Percentiles rank a stretch among this genome's conserved stretches.
Evolutionary conservation across 2,329 filamentous ascomycete species (phyloP).

Genomic region (Tolypocladium tropicale): DNA sequence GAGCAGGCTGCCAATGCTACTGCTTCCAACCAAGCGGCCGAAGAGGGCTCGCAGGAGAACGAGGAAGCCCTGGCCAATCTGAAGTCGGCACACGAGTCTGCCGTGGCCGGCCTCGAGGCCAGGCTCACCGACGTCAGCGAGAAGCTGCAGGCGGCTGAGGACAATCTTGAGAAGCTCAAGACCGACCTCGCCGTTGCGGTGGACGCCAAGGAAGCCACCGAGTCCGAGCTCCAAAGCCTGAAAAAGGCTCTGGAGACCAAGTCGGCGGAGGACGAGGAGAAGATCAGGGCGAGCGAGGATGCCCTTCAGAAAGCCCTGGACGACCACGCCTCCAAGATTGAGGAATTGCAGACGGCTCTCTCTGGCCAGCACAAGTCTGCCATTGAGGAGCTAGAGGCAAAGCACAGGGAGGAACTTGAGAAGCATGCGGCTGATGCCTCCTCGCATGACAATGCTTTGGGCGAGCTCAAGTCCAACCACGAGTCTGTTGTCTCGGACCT

Average conservation of each 20-base stretch:
- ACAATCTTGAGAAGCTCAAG: slow-evolving; percentile 39
- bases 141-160: slow-evolving; percentile 40
- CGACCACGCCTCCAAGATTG: slow-evolving; percentile 39
- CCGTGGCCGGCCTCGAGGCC: slow-evolving; percentile 34
- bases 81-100: slow-evolving; percentile 38
- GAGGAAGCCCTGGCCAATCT: slow-evolving; percentile 33
- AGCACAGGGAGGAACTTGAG: slow-evolving; percentile 40
- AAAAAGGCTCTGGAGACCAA: slow-evolving; percentile 39
- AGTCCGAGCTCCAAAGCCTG: slow-evolving; percentile 35
- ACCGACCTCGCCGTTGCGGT: slow-evolving; percentile 37
- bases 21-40: slow-evolving; percentile 22
- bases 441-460: slow-evolving; percentile 37
- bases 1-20: slow-evolving; percentile 36
- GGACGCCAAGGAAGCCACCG: slow-evolving; percentile 36
- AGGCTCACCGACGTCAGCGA: slow-evolving; percentile 38
- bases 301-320: slow-evolving; percentile 27
- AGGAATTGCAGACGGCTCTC: slow-evolving; percentile 38
- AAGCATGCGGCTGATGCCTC: slow-evolving; percentile 32
- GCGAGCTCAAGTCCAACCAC: slow-evolving; percentile 40
- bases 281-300: slow-evolving; percentile 20
- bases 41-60: slow-evolving; percentile 31
- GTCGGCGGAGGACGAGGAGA: slow-evolving; percentile 22
- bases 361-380: slow-evolving; percentile 37
- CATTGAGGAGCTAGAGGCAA: slow-evolving; percentile 39
- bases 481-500: slow-evolving; percentile 36